Evolutionary conservation across 2,329 filamentous ascomycete species (phyloP).

Genomic region (Botryotinia calthae): DNA sequence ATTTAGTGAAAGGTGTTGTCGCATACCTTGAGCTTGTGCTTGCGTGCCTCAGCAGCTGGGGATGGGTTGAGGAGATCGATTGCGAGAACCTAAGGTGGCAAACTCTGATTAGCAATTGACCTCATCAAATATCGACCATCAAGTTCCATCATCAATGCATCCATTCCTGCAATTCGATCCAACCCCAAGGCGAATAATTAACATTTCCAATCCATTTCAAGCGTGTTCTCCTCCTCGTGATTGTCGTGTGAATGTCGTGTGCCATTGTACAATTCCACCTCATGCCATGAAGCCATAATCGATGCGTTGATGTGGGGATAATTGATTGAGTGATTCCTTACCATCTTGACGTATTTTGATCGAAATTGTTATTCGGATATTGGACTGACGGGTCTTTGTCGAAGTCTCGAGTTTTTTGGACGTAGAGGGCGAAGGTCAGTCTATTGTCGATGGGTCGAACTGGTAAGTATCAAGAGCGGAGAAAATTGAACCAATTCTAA

Average conservation of each 20-base stretch:
- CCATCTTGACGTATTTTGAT: conserved; percentile 64
- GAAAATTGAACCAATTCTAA: conserved; percentile 20
- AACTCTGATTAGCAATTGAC: conserved; percentile 48
- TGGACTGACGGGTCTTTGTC: conserved; percentile 40
- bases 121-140: conserved; percentile 22
- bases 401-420: conserved; percentile 34
- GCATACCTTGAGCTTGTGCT: conserved; percentile 99
- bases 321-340: conserved; percentile 46
- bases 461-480: conserved; percentile 21
- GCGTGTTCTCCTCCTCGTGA: conserved; percentile 19
- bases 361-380: conserved; percentile 38
- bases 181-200: conserved; percentile 19
- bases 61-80: conserved; percentile 99
- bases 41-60: conserved; percentile 95
- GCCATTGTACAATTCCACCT: conserved; percentile 31
- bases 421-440: conserved; percentile 41
- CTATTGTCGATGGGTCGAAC: conserved; percentile 37
- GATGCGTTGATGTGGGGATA: conserved; percentile 19
- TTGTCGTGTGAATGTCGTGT: conserved; percentile 33
- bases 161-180: conserved; percentile 20
- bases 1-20: conserved; percentile 11
- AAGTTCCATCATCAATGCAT: conserved; percentile 29
- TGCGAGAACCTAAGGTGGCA: conserved; percentile 83
- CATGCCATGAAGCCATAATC: conserved; percentile 22
- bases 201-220: conserved; percentile 17